Evolutionary conservation across 306 rosid genomes (phyloP).

Genomic region (Carpinus viminea): DNA sequence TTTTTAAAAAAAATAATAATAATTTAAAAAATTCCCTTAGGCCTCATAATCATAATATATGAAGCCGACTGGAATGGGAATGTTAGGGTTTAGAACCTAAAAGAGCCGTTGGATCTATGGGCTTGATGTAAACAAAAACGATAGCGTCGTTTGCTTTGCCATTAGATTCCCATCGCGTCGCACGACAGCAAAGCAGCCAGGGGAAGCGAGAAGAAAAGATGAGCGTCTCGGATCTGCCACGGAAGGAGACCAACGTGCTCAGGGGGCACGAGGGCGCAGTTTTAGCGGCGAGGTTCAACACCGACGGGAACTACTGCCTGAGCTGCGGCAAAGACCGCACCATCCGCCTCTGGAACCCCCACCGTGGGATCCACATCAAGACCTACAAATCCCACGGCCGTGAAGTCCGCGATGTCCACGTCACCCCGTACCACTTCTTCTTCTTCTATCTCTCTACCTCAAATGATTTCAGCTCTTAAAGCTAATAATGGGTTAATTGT

Average conservation of each 20-base stretch:
- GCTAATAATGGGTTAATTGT: not conserved
- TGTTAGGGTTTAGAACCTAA: not conserved
- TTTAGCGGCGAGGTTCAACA: constrained; percentile 74
- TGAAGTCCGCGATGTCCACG: constrained; percentile 86
- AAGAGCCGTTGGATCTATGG: not conserved
- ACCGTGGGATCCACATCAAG: constrained; percentile 87
- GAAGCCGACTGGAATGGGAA: too few relatives aligned
- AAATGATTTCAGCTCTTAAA: not conserved
- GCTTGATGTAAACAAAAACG: not conserved
- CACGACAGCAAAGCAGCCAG: not conserved
- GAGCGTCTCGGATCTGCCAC: constrained; percentile 62
- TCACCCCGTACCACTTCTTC: constrained; percentile 48
- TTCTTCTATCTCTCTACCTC: not conserved
- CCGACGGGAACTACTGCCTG: constrained; percentile 74
- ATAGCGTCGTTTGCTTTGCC: not conserved
- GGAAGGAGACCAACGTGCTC: constrained; percentile 56
- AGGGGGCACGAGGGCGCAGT: constrained; percentile 89
- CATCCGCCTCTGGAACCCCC: constrained; percentile 94
- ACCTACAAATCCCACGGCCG: constrained; percentile 94
- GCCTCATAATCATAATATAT: too few relatives aligned
- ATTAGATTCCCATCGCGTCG: not conserved
- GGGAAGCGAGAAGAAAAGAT: constrained; percentile 26
- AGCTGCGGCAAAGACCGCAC: constrained; percentile 93
- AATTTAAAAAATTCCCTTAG: too few relatives aligned
- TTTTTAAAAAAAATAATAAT: too few relatives aligned